Evolutionary conservation across 2,329 filamentous ascomycete genomes (phyloP).

Genomic region (Pseudocercospora crystallina): DNA sequence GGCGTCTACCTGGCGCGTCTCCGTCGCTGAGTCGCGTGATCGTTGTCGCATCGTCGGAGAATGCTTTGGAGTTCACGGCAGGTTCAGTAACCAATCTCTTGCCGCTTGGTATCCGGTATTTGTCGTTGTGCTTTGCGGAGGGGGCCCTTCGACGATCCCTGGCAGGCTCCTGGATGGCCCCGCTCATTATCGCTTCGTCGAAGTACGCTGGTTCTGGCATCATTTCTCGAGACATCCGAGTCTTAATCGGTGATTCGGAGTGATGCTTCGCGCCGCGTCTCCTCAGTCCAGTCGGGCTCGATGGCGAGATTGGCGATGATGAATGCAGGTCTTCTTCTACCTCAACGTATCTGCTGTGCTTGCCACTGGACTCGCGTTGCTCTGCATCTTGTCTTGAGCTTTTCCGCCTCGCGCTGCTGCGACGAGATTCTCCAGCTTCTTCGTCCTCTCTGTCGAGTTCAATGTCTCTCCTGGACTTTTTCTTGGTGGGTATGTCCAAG

Average conservation of each 20-base stretch:
- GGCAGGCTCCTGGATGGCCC: constrained; percentile 13
- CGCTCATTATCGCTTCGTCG: constrained; percentile 21
- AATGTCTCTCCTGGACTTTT: constrained; percentile 15
- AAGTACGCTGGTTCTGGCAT: constrained; percentile 4
- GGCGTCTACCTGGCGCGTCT: constrained; percentile 30
- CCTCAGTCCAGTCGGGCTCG: constrained; percentile 35
- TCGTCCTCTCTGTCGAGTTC: constrained; percentile 12
- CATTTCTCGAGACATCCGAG: constrained; percentile 19
- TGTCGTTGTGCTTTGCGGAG: constrained; percentile 15
- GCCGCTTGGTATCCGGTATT: constrained; percentile 43
- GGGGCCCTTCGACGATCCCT: constrained; percentile 11
- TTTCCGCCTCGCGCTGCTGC: constrained; percentile 22
- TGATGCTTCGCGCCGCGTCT: constrained; percentile 36
- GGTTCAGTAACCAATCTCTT: constrained; percentile 61
- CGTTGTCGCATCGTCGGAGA: constrained; percentile 32
- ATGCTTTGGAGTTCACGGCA: constrained; percentile 52
- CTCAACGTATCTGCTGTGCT: constrained; percentile 1
- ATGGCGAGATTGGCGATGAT: constrained; percentile 11
- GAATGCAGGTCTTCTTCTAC: not conserved
- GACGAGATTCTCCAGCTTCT: constrained; percentile 13
- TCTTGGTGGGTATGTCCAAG: constrained; percentile 26
- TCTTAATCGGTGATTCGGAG: constrained; percentile 44
- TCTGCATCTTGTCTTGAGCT: constrained; percentile 24
- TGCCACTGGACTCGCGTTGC: constrained; percentile 14
- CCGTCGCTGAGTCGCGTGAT: constrained; percentile 31